Conservation (phyloP, 1,139 yeast species). For the Lodderomyces jiufengensis region DNA sequence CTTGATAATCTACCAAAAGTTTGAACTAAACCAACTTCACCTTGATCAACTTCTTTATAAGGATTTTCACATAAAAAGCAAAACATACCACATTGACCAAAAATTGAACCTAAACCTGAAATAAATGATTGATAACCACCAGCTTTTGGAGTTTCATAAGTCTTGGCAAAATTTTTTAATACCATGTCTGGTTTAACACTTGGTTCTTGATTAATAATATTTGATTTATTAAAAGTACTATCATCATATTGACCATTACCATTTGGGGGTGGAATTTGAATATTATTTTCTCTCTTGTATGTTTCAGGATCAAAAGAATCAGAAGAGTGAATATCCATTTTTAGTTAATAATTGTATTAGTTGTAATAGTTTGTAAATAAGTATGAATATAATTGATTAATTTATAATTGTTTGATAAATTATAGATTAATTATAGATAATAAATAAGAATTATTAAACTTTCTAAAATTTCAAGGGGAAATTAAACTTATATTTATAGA, state of each 20-base stretch:
- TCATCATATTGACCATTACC: no score
- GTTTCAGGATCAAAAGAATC: slow-evolving; percentile 17
- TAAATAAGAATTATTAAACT: not conserved
- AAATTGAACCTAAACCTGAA: slow-evolving; percentile 39
- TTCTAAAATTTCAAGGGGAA: not conserved
- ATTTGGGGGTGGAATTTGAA: no score
- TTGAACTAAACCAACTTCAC: slow-evolving; percentile 68
- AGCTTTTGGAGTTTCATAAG: slow-evolving; percentile 34
- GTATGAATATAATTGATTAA: no score
- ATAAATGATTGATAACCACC: slow-evolving; percentile 41
- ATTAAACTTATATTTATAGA: not conserved
- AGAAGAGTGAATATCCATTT: slow-evolving; percentile 11
- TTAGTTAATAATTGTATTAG: not conserved
- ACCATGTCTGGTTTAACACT: slow-evolving; percentile 30
- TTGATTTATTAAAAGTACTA: not conserved
- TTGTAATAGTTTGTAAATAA: not conserved
- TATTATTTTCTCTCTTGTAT: slow-evolving; percentile 13
- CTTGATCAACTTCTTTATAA: slow-evolving; percentile 60
- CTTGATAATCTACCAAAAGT: slow-evolving; percentile 66
- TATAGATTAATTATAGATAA: no score
- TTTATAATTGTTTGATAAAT: no score
- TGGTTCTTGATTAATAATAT: slow-evolving; percentile 22
- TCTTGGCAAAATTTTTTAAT: slow-evolving; percentile 32
- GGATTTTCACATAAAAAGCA: slow-evolving; percentile 62
- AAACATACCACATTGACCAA: slow-evolving; percentile 60